These are phyloP conservation scores for Vitis amurensis DNA, from an alignment of 164 flowering plant genomes.

Conservation along the genomic window DNA sequence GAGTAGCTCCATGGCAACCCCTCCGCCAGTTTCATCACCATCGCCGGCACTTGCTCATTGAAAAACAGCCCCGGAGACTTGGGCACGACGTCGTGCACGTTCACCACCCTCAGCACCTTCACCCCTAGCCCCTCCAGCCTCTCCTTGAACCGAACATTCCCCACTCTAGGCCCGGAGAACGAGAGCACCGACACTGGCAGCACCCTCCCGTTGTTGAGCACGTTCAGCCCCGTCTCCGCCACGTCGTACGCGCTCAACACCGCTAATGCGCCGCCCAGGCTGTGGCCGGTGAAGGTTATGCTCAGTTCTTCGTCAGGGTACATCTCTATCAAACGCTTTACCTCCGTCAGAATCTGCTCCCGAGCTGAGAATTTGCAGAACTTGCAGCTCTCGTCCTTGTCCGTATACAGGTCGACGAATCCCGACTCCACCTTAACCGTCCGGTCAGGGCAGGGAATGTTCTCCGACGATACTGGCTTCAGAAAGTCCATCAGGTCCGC, in stretches of 20 bases:
- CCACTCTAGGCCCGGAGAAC: constrained; percentile 78
- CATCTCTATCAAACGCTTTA: constrained; percentile 37
- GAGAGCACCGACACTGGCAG: constrained; percentile 57
- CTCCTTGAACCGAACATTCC: constrained; percentile 64
- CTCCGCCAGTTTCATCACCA: constrained; percentile 31
- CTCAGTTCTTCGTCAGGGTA: constrained; percentile 65
- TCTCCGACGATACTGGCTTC: constrained; percentile 30
- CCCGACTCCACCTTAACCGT: constrained; percentile 72
- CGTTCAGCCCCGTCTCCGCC: constrained; percentile 57
- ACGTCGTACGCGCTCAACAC: constrained; percentile 72
- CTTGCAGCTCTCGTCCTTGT: constrained; percentile 47
- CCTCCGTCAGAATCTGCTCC: constrained; percentile 62
- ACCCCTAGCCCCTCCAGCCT: constrained; percentile 56
- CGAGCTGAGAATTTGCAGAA: constrained; percentile 66
- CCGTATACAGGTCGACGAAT: constrained; percentile 69
- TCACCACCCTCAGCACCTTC: constrained; percentile 74
- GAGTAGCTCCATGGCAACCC: constrained; percentile 67
- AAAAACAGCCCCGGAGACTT: constrained; percentile 61
- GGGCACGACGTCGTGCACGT: constrained; percentile 71
- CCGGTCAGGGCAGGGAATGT: constrained; percentile 59
- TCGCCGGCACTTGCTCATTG: constrained; percentile 44
- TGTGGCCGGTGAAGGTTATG: constrained; percentile 78
- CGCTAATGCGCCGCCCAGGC: constrained; percentile 76
- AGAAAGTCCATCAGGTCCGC: constrained; percentile 65
- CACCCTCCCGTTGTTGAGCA: constrained; percentile 22